Evolutionary conservation across 1,139 yeast genomes (phyloP).

Genomic region (Taiozyma sp.): DNA sequence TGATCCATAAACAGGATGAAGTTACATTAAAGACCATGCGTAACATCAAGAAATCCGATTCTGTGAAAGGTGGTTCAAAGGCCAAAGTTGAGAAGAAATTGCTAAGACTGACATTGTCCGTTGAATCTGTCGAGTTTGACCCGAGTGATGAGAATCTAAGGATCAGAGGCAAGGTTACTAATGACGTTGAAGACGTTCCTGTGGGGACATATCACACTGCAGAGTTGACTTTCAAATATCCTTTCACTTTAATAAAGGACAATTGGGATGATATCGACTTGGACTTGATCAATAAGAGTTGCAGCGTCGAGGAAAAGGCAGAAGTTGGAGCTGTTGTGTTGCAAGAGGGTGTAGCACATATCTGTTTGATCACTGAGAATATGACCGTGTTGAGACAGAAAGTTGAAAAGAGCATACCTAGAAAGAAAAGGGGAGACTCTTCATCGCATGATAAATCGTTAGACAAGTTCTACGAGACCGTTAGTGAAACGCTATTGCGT

Average conservation of each 20-base stretch:
- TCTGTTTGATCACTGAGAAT: constrained; percentile 83
- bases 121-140: constrained; percentile 72
- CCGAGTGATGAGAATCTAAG: constrained; percentile 76
- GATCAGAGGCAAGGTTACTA: constrained; percentile 73
- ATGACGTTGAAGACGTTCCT: constrained; percentile 76
- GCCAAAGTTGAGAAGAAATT: constrained; percentile 51
- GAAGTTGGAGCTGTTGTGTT: constrained; percentile 93
- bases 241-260: constrained; percentile 63
- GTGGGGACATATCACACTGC: constrained; percentile 86
- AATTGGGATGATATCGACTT: constrained; percentile 80
- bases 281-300: constrained; percentile 62
- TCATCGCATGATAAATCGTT: constrained; percentile 78
- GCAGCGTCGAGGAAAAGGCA: constrained; percentile 74
- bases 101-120: constrained; percentile 49
- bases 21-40: constrained; percentile 65
- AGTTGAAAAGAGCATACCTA: constrained; percentile 80
- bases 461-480: constrained; percentile 60
- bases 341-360: constrained; percentile 93
- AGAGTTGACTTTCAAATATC: constrained; percentile 66
- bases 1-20: constrained; percentile 73
- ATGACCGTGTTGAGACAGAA: constrained; percentile 82
- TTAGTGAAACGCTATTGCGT: constrained; percentile 59
- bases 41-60: constrained; percentile 47
- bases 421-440: constrained; percentile 76
- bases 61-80: constrained; percentile 25